These are phyloP conservation scores for Alternaria gansuensis DNA, from an alignment of 2,329 filamentous ascomycete genomes.

Conservation along the genomic window DNA sequence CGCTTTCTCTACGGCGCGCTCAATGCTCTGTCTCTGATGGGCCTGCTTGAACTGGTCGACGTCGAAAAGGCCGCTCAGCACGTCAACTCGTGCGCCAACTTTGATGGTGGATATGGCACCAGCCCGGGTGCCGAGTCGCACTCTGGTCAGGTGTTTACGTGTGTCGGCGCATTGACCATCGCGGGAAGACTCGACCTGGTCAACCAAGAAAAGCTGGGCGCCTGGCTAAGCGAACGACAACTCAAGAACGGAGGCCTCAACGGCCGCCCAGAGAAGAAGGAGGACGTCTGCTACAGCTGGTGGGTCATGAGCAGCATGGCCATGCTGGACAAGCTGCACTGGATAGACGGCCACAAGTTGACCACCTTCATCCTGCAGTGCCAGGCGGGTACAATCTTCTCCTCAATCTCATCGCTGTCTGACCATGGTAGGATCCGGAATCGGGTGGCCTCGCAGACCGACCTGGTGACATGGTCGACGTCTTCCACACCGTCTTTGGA, in stretches of 20 bases:
- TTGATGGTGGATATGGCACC: conserved; percentile 93
- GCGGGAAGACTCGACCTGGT: conserved; percentile 82
- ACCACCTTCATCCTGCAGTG: conserved; percentile 83
- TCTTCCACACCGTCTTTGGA: conserved; percentile 94
- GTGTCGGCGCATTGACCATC: conserved; percentile 85
- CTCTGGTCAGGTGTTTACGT: conserved; percentile 94
- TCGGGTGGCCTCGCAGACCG: conserved; percentile 87
- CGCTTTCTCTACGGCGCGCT: conserved; percentile 91
- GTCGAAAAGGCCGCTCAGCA: conserved; percentile 81
- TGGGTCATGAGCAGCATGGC: conserved; percentile 94
- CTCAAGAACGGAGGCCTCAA: conserved; percentile 88
- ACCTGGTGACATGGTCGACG: conserved; percentile 94
- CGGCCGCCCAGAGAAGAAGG: conserved; percentile 91
- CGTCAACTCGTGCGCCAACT: conserved; percentile 84
- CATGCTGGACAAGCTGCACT: conserved; percentile 87
- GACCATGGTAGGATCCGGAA: conserved; percentile 69
- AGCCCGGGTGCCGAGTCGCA: conserved; percentile 92
- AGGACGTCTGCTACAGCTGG: conserved; percentile 99
- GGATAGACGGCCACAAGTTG: conserved; percentile 88
- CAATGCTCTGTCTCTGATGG: conserved; percentile 86
- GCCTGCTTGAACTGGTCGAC: conserved; percentile 76
- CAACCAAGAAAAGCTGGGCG: conserved; percentile 80
- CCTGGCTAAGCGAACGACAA: conserved; percentile 94
- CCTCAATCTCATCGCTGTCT: neutral
- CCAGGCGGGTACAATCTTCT: conserved; percentile 63